phyloP scores from a whole-genome alignment of 163 green algal species.

The Scenedesmus sp. region DNA sequence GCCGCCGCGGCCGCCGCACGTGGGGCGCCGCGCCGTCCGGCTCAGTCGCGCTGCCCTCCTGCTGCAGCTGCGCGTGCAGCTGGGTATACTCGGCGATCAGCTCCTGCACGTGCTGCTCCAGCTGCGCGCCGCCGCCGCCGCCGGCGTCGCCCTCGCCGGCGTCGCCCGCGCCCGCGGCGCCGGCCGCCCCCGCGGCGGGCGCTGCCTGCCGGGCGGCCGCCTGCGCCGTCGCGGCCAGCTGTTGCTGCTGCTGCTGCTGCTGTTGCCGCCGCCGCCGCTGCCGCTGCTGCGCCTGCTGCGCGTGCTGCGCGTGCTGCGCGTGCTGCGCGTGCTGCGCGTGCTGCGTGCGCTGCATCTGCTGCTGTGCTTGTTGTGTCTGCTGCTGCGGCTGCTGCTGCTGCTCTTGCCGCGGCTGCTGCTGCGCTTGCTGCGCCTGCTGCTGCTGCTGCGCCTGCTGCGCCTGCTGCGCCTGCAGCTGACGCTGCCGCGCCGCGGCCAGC shows the following conservation, averaged over 20 bases:
- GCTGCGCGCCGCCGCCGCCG: neutral
- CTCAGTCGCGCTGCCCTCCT: no score
- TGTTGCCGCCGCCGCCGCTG: neutral
- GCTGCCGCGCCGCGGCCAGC: conserved; percentile 14
- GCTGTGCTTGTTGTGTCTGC: neutral
- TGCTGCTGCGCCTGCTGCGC: neutral
- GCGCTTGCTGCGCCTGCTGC: conserved; percentile 17
- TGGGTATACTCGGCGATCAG: conserved; percentile 32
- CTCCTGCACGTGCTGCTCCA: conserved; percentile 18
- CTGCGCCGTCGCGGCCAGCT: neutral
- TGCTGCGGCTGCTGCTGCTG: neutral
- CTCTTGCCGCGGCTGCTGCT: neutral
- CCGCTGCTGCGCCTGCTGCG: no score
- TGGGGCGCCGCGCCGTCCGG: no score
- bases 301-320: no score
- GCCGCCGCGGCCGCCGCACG: no score
- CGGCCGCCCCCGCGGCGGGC: neutral
- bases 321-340: conserved; percentile 20
- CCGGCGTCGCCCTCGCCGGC: neutral
- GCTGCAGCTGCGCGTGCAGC: conserved; percentile 33
- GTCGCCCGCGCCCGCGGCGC: neutral
- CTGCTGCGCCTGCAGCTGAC: conserved; percentile 27
- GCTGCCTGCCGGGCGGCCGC: neutral
- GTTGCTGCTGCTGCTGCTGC: conserved; percentile 11
- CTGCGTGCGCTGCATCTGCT: neutral